These are phyloP conservation scores for Babesia ovis DNA, from an alignment of 169 alveolate genomes.

Conservation along the genomic window DNA sequence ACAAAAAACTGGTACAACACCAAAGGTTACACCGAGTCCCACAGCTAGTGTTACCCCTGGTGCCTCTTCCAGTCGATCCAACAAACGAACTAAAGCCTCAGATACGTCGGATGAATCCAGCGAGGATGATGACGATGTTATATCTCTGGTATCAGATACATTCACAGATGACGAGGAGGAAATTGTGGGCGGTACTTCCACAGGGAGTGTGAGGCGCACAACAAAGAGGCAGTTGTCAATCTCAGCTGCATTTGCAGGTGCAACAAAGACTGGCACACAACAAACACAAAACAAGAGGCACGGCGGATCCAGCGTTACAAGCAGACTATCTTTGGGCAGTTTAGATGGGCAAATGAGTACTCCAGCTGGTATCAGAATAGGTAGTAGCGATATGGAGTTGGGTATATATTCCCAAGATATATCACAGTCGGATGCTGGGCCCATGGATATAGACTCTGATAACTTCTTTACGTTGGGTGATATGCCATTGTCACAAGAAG, in stretches of 20 bases:
- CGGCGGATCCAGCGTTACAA: neutral
- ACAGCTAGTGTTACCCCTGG: neutral
- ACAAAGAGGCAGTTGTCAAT: slow-evolving; percentile 12
- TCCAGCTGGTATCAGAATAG: neutral
- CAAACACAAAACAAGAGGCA: neutral
- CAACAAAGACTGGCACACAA: neutral
- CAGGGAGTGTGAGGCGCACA: neutral
- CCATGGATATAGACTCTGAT: neutral
- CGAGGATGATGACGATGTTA: slow-evolving; percentile 6
- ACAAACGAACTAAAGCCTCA: slow-evolving; percentile 13
- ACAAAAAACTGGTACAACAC: slow-evolving; percentile 1
- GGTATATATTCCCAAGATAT: neutral
- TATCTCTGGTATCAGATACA: slow-evolving; percentile 14
- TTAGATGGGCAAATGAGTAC: neutral
- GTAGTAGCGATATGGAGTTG: neutral
- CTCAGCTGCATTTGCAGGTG: slow-evolving; percentile 21
- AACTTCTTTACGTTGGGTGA: neutral
- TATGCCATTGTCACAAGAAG: slow-evolving; percentile 9
- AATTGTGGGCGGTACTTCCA: neutral
- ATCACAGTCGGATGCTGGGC: neutral
- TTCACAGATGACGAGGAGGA: slow-evolving; percentile 17
- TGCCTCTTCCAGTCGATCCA: neutral
- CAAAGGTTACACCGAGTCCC: slow-evolving; percentile 16
- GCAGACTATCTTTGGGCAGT: neutral
- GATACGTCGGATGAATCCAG: neutral